Evolutionary conservation across 805 yeast genomes (phyloP), one percentile per base, ranked within the genome.

Genomic region (Candida germanica): DNA sequence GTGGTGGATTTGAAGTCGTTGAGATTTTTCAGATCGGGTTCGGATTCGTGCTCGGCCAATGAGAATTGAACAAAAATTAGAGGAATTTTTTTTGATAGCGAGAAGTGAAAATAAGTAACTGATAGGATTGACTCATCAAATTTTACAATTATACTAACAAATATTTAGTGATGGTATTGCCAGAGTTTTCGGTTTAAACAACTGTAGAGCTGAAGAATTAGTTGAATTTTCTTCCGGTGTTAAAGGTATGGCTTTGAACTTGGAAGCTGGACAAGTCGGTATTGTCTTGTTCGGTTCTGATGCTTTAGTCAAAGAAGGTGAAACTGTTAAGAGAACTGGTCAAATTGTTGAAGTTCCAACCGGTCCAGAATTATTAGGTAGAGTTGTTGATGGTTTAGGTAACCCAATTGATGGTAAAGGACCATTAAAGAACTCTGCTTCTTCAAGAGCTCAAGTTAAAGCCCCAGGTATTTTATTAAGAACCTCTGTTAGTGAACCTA

Each of bases 381-480:
- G 99, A 79, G 99, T 93, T 61, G 97, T 93, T 56, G 98, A 93
- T 65, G 98, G 98, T 65, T 80, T 93, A 61, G 98, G 99, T 79
- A 79, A 80, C 82, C 97, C 98, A 74, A 93, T 93, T 61, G 99
- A 93, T 67, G 99, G 98, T 77, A 93, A 93, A 79, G 99, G 98
- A 53, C 98, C 98, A 71, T 79, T 93, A 57, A 81, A 84, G 62
- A 75, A 94, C 58, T 80, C 77, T 64, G 78, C 81, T 61, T 73
- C 81, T 59, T 75, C 94, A 63, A 87, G 95, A 80, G 98, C 98
- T 58, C 96, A 93, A 80, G 85, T 91, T 58, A 93, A 93, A 80
- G 99, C 98, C 58, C 99, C 98, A 73, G 99, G 99, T 82, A 93
- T 93, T 64, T 81, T 93, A 71, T 98, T 98, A 78, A 91, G 99